phyloP scores from a whole-genome alignment of 2,329 filamentous ascomycete species.

The Ceratocystis harringtonii region DNA sequence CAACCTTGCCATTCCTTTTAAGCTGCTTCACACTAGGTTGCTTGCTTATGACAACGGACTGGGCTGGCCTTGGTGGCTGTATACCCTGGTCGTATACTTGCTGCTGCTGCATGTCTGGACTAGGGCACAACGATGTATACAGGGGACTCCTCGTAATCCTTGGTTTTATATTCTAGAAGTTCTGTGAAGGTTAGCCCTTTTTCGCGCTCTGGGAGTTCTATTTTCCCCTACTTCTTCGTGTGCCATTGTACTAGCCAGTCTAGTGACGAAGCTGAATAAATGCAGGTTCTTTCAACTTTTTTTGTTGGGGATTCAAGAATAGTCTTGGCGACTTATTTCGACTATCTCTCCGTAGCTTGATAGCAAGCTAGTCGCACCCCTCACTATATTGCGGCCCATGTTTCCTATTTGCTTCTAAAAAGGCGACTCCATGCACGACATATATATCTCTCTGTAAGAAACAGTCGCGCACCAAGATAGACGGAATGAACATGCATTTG shows the following conservation, averaged over 20 bases:
- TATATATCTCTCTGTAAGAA: too few species aligned
- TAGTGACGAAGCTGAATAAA: not conserved
- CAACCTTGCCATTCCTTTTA: not conserved
- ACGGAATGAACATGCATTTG: not conserved
- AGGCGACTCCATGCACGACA: not conserved
- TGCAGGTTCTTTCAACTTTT: slow-evolving; percentile 17
- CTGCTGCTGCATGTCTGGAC: not conserved
- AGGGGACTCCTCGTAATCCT: not conserved
- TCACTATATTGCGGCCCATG: not conserved
- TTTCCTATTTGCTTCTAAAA: not conserved
- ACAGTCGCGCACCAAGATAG: too few species aligned
- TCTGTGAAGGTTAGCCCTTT: not conserved
- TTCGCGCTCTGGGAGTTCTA: not conserved
- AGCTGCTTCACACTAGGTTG: not conserved
- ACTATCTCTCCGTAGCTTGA: not conserved
- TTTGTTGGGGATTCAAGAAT: not conserved
- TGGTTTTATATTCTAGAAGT: not conserved
- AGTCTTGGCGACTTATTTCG: slow-evolving; percentile 2
- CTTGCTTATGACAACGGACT: not conserved
- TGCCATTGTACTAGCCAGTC: not conserved
- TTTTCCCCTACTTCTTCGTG: not conserved
- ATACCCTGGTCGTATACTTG: too few species aligned
- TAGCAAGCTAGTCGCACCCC: not conserved
- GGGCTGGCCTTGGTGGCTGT: too few species aligned
- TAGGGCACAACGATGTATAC: not conserved